Conservation (phyloP, 495 filamentous ascomycete species). For the Podospora pseudoanserina region DNA sequence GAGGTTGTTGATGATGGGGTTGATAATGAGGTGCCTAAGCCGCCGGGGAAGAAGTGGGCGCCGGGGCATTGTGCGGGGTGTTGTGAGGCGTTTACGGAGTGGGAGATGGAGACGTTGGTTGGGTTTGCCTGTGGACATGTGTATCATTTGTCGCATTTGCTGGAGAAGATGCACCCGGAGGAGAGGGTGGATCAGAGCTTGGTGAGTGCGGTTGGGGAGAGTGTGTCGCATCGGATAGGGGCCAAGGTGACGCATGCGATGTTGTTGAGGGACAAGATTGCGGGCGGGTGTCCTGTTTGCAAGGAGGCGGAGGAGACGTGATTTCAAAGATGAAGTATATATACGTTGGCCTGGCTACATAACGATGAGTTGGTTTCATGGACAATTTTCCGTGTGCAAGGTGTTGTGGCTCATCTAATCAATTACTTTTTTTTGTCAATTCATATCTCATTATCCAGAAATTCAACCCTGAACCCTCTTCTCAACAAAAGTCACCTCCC, state of each 20-base stretch:
- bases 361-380: background rate
- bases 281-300: conserved; percentile 69
- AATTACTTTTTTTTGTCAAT: background rate
- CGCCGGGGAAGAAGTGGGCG: conserved; percentile 28
- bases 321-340: background rate
- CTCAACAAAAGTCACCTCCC: conserved; percentile 44
- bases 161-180: conserved; percentile 47
- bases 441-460: background rate
- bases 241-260: conserved; percentile 88
- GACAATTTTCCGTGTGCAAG: background rate
- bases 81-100: conserved; percentile 53
- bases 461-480: conserved; percentile 23
- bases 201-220: conserved; percentile 30
- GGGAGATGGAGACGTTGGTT: conserved; percentile 73
- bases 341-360: background rate
- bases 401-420: background rate
- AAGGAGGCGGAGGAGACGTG: conserved; percentile 18
- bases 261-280: conserved; percentile 66
- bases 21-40: conserved; percentile 24
- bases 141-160: conserved; percentile 81
- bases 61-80: conserved; percentile 63
- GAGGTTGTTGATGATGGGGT: conserved; percentile 14
- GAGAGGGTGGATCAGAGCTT: conserved; percentile 29
- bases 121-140: conserved; percentile 90
- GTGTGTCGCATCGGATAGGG: conserved; percentile 53